Evolutionary conservation across 1,139 yeast genomes (phyloP), one percentile per base, ranked within the genome.

Genomic region (Nematodospora anomalae): DNA sequence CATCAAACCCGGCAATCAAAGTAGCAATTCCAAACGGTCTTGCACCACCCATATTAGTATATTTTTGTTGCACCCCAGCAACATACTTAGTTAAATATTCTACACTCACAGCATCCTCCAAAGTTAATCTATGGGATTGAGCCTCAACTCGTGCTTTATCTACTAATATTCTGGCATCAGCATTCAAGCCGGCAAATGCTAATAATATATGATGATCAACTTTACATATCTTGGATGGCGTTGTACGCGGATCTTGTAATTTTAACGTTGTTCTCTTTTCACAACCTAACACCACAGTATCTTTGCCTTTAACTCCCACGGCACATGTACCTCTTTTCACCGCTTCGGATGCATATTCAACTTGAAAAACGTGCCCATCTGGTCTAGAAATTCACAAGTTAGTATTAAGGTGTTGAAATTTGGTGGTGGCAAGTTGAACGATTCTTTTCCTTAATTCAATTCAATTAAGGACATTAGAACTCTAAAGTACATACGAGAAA

Each of bases 291-390:
- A 92, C 96, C 11, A 92, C 97, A 42, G 83, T 79, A 44, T 82
- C 83, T 50, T 77, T 75, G 38, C 98, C 98, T 58, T 90, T 90
- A 43, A 92, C 92, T 30, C 97, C 98, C 28, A 92, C 96, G 4
- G 97, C 96, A 58, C 96, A 88, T 2, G 98, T 92, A 45, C 98
- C 99, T 65, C 97, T 79, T 61, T 92, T 92, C 37, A 92, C 99
- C 1, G 99, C 99, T 63, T 92, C 99, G 28, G 86, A 76, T 20
- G 98, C 99, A 56, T 92, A 92, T 66, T 92, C 98, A 31, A 94
- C 98, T 75, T 92, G 97, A 72, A 92, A 92, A 60, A 90, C 96
- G 62, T 92, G 97, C 47, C 99, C 99, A 68, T 92, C 98, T 46
- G 99, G 99, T 60, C 95, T 85, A 52, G n/a, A n/a, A n/a, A n/a